Evolutionary conservation across 108 stramenopile genomes (phyloP), one percentile per base, ranked within the genome.

Genomic region (Chaetoceros muelleri): DNA sequence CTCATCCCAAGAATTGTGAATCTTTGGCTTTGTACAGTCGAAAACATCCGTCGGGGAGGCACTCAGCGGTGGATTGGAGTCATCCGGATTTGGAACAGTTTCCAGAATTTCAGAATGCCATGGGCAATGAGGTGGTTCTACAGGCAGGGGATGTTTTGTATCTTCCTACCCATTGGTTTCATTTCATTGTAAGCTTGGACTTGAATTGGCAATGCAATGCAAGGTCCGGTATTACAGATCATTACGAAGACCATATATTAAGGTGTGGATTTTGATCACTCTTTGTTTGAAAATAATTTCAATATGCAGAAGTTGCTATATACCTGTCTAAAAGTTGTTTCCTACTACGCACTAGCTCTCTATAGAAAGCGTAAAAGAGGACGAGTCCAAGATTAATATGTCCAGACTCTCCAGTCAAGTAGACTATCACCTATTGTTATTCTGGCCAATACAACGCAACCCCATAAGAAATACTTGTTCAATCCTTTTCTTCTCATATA

Each of bases 201-300:
- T 59, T 93, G 40, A 98, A 98, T 67, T 91, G 75, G 61, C 98
- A 98, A 70, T 96, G 95, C 77, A 98, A 96, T 66, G 84, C 95
- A 24, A 65, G 93, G 45, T 81, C 79, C 8, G 90, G 90, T 8
- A 73, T 79, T n/a, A 67, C 61, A n/a, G 34, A 67, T 24, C 74
- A 76, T 40, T 71, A 64, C 30, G 51, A 61, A 44, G 28, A 67
- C 17, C 44, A 48, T 26, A 79, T 74, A 46, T 44, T 64, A 20
- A 46, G 70, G 8, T 82, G 81, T 59, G 81, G 81, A 16, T 82
- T 82, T 60, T 62, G 61, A 57, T 44, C 28, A 31, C 34, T 7
- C 20, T 30, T n/a, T n/a, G n/a, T n/a, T n/a, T n/a, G n/a, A n/a
- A n/a, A n/a, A n/a, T n/a, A n/a, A n/a, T n/a, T n/a, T n/a, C n/a